Evolutionary conservation across 2,329 filamentous ascomycete genomes (phyloP).

Genomic region (Penicillium janthinellum): DNA sequence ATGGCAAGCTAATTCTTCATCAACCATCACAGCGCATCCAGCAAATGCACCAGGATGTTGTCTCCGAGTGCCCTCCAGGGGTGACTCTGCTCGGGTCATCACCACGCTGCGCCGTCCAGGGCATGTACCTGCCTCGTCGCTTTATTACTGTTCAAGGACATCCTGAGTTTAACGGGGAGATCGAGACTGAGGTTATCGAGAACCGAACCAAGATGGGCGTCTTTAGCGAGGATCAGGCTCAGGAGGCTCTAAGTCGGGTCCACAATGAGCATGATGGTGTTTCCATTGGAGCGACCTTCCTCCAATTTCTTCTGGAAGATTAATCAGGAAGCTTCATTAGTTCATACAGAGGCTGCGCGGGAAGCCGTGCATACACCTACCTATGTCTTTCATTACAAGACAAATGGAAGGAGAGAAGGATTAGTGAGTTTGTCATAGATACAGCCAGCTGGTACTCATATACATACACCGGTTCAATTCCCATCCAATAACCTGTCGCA

Average conservation of each 20-base stretch:
- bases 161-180: slow-evolving; percentile 75
- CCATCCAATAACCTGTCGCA: too few species aligned
- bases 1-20: neutral
- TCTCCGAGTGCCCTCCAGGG: slow-evolving; percentile 63
- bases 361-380: neutral
- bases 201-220: slow-evolving; percentile 67
- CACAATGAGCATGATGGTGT: slow-evolving; percentile 75
- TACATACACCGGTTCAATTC: too few species aligned
- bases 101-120: slow-evolving; percentile 71
- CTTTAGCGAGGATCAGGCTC: slow-evolving; percentile 68
- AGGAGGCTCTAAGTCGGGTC: slow-evolving; percentile 68
- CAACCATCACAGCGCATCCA: slow-evolving; percentile 54
- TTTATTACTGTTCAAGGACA: slow-evolving; percentile 82
- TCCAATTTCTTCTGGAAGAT: slow-evolving; percentile 71
- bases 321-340: slow-evolving; percentile 9
- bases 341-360: neutral
- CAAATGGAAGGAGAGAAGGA: neutral
- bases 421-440: too few species aligned
- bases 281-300: slow-evolving; percentile 70
- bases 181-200: slow-evolving; percentile 69
- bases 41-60: slow-evolving; percentile 84
- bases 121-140: slow-evolving; percentile 68
- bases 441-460: too few species aligned
- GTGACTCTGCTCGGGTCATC: slow-evolving; percentile 67
- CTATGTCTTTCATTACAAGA: too few species aligned